These are phyloP conservation scores for Camellia granthamiana DNA, from an alignment of 148 eudicot species.

Conservation along the genomic window DNA sequence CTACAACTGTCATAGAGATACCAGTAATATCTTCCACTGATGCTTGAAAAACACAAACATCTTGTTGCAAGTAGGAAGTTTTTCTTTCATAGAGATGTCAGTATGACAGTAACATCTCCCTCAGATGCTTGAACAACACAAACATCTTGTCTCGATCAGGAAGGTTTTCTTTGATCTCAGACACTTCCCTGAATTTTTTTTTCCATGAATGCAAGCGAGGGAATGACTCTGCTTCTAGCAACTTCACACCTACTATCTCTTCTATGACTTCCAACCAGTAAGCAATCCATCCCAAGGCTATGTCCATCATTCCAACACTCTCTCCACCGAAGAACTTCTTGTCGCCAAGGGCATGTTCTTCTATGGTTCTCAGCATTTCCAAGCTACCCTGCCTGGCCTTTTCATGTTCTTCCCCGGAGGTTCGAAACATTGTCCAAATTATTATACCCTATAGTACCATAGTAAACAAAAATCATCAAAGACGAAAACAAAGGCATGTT, in stretches of 20 bases:
- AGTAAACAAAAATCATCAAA: not conserved
- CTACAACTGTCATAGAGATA: no score
- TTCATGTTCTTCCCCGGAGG: not conserved
- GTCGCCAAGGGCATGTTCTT: not conserved
- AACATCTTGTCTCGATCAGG: not conserved
- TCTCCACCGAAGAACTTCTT: constrained; percentile 12
- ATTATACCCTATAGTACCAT: not conserved
- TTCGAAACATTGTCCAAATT: not conserved
- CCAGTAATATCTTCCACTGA: no score
- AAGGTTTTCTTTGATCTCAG: constrained; percentile 6
- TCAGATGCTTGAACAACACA: not conserved
- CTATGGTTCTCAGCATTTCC: not conserved
- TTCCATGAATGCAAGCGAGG: not conserved
- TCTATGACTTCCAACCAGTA: not conserved
- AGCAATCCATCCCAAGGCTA: not conserved
- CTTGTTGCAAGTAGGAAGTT: no score
- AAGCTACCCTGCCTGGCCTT: not conserved
- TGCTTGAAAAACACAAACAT: no score
- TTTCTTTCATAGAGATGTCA: not conserved
- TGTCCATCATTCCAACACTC: not conserved
- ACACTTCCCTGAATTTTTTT: not conserved
- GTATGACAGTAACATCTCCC: not conserved
- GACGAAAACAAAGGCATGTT: not conserved
- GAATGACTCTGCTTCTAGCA: not conserved
- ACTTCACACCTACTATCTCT: not conserved